Evolutionary conservation across 805 yeast species (phyloP).

Genomic region (Myxozyma vanderwaltii): DNA sequence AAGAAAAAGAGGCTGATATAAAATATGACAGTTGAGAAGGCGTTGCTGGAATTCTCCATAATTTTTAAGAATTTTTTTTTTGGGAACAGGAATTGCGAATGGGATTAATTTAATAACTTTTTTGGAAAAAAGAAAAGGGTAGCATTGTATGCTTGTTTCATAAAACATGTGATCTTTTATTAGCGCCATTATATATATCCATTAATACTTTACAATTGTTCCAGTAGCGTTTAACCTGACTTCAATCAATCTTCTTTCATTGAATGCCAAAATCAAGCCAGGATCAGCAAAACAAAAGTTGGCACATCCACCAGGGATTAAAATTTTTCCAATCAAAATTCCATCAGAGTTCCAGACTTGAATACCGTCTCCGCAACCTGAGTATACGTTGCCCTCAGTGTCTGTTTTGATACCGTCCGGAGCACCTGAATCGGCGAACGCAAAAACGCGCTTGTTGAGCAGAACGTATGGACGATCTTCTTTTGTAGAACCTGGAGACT

Average conservation of each 20-base stretch:
- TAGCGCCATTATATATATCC: neutral
- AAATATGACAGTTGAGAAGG: too few species aligned
- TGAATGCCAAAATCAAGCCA: slow-evolving; percentile 35
- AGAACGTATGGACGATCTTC: slow-evolving; percentile 28
- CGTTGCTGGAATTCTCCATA: neutral
- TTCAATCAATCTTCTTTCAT: slow-evolving; percentile 35
- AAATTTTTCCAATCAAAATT: slow-evolving; percentile 36
- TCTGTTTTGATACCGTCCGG: slow-evolving; percentile 42
- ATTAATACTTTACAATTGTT: slow-evolving; percentile 15
- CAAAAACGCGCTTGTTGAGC: slow-evolving; percentile 37
- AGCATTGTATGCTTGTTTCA: too few species aligned
- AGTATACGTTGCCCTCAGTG: slow-evolving; percentile 37
- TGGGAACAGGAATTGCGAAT: too few species aligned
- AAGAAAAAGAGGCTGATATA: too few species aligned
- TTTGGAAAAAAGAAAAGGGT: too few species aligned
- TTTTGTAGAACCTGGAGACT: slow-evolving; percentile 12
- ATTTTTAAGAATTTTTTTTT: too few species aligned
- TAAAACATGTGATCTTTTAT: too few species aligned
- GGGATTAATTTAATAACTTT: too few species aligned
- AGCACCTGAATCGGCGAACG: slow-evolving; percentile 37
- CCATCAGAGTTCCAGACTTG: slow-evolving; percentile 40
- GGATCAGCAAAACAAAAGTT: slow-evolving; percentile 39
- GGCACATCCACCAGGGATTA: slow-evolving; percentile 37
- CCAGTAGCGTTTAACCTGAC: slow-evolving; percentile 31
- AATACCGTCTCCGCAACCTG: slow-evolving; percentile 40